phyloP scores from a whole-genome alignment of 2,329 filamentous ascomycete genomes.

The Trichoderma cornu-damae region DNA sequence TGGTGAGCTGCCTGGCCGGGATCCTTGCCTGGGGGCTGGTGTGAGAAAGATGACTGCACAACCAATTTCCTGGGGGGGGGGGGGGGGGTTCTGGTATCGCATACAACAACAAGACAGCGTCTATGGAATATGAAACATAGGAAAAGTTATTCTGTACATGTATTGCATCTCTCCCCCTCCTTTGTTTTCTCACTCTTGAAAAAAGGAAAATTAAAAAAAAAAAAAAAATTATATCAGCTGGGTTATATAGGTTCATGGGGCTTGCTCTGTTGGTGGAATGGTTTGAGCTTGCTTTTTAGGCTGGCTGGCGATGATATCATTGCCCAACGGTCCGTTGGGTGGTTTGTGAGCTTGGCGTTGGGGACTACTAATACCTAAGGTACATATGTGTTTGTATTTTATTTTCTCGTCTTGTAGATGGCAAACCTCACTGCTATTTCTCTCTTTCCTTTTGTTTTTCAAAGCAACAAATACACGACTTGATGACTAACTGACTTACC shows the following conservation, averaged over 20 bases:
- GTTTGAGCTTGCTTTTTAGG: not conserved
- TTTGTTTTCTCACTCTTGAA: not conserved
- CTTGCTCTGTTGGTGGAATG: not conserved
- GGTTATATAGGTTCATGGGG: too few relatives aligned
- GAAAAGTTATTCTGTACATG: not conserved
- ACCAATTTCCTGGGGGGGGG: too few relatives aligned
- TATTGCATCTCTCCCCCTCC: not conserved
- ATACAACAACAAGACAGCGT: too few relatives aligned
- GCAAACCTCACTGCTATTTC: too few relatives aligned
- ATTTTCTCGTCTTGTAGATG: not conserved
- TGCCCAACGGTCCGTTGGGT: not conserved
- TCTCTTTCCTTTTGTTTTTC: not conserved
- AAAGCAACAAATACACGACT: not conserved
- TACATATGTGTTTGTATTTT: not conserved
- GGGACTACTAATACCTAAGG: not conserved
- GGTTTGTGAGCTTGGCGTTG: not conserved
- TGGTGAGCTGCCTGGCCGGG: slow-evolving; percentile 24
- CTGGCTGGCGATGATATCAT: not conserved
- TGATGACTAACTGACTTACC: too few relatives aligned
- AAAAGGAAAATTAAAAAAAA: too few relatives aligned
- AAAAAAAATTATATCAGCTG: not conserved
- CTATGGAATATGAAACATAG: not conserved
- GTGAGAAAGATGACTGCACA: too few relatives aligned
- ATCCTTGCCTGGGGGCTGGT: slow-evolving; percentile 27
- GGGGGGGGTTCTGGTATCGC: too few relatives aligned